phyloP scores from a whole-genome alignment of 257 asterid species.

The Verbascum thapsus region DNA sequence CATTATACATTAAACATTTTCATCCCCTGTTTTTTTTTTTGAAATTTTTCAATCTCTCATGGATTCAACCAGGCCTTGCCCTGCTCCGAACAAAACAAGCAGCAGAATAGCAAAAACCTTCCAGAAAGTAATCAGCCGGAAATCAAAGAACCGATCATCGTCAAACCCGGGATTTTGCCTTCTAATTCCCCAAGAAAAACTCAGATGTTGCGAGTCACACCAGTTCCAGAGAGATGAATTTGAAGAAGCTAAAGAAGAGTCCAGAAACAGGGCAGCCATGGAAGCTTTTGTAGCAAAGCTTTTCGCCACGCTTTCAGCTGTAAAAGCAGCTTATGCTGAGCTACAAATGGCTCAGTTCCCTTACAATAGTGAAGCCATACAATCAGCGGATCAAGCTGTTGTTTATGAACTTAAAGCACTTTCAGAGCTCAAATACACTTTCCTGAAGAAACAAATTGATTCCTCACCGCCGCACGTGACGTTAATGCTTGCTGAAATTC shows the following conservation, averaged over 20 bases:
- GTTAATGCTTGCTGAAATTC: slow-evolving; percentile 88
- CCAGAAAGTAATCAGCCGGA: slow-evolving; percentile 55
- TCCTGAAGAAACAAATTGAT: slow-evolving; percentile 67
- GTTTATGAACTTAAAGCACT: slow-evolving; percentile 73
- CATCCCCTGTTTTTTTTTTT: slow-evolving; percentile 9
- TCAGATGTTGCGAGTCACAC: slow-evolving; percentile 78
- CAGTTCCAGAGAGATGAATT: slow-evolving; percentile 58
- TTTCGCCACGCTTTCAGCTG: slow-evolving; percentile 81
- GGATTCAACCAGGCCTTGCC: slow-evolving; percentile 61
- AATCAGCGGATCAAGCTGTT: slow-evolving; percentile 82
- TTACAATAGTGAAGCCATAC: slow-evolving; percentile 70
- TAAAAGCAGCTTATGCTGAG: slow-evolving; percentile 94
- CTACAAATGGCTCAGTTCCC: slow-evolving; percentile 96
- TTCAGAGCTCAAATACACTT: slow-evolving; percentile 74
- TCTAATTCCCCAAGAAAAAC: slow-evolving; percentile 76
- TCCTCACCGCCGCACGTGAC: slow-evolving; percentile 93
- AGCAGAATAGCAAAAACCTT: slow-evolving; percentile 63
- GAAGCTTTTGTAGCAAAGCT: slow-evolving; percentile 92
- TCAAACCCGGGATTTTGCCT: slow-evolving; percentile 68
- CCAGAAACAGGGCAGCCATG: slow-evolving; percentile 60
- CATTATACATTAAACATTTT: background rate
- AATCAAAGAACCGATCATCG: slow-evolving; percentile 38
- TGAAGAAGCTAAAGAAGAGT: slow-evolving; percentile 58
- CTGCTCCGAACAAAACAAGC: slow-evolving; percentile 45
- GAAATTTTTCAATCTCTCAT: slow-evolving; percentile 29